phyloP scores from a whole-genome alignment of 495 filamentous ascomycete genomes.

The Penicillium lividum region DNA sequence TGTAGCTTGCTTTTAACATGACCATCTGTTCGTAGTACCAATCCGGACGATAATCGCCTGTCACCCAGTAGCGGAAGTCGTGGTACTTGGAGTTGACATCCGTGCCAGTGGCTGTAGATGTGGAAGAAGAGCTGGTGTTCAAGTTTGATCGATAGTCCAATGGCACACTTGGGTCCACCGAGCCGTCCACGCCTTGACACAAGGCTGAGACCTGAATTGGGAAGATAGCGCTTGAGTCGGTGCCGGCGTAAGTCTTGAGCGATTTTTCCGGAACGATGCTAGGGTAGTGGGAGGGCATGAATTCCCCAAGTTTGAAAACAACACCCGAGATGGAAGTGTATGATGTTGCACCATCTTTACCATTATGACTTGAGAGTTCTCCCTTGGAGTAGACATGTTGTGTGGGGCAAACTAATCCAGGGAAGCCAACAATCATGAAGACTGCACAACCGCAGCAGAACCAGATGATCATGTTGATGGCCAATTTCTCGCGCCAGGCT shows the following conservation, averaged over 20 bases:
- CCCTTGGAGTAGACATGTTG: slow-evolving; percentile 82
- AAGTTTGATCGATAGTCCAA: slow-evolving; percentile 72
- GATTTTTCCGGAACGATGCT: slow-evolving; percentile 64
- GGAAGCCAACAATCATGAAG: slow-evolving; percentile 91
- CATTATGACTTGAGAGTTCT: slow-evolving; percentile 74
- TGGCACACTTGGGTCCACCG: slow-evolving; percentile 68
- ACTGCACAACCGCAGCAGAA: slow-evolving; percentile 72
- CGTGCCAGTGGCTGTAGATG: slow-evolving; percentile 56
- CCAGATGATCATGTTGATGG: slow-evolving; percentile 99
- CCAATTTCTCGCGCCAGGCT: slow-evolving; percentile 96
- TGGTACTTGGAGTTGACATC: slow-evolving; percentile 82
- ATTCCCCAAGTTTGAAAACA: slow-evolving; percentile 80
- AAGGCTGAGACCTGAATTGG: slow-evolving; percentile 92
- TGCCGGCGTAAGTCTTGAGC: slow-evolving; percentile 77
- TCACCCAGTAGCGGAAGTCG: slow-evolving; percentile 82
- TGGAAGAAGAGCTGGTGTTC: slow-evolving; percentile 69
- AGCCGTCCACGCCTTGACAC: slow-evolving; percentile 72
- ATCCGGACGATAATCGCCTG: slow-evolving; percentile 66
- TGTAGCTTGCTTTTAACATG: slow-evolving; percentile 72
- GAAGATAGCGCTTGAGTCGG: slow-evolving; percentile 85
- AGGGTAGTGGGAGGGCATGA: slow-evolving; percentile 79
- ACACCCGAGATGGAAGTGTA: slow-evolving; percentile 84
- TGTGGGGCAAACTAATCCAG: slow-evolving; percentile 83
- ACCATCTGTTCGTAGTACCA: slow-evolving; percentile 91
- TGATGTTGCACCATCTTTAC: slow-evolving; percentile 62